These are phyloP conservation scores for Rosa chinensis DNA, from an alignment of 306 rosid genomes.

Conservation along the genomic window DNA sequence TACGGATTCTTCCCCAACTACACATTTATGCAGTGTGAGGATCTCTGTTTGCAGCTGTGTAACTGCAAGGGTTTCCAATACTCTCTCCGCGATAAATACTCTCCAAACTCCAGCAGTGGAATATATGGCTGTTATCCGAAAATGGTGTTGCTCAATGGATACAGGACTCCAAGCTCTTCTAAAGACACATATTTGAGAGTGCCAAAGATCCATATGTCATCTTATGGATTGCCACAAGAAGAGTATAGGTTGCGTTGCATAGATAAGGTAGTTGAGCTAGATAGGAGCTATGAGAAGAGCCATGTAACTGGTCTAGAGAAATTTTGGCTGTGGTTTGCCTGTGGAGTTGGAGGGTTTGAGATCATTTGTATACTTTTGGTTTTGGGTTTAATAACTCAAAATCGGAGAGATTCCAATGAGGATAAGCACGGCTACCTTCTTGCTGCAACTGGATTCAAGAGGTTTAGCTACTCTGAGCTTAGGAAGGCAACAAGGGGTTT, in stretches of 20 bases:
- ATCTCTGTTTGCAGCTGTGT: conserved; percentile 36
- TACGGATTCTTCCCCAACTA: conserved; percentile 3
- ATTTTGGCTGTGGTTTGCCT: conserved; percentile 36
- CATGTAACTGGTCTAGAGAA: conserved; percentile 6
- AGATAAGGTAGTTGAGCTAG: background rate
- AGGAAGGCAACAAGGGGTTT: conserved; percentile 46
- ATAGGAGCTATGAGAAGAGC: conserved; percentile 14
- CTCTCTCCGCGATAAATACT: background rate
- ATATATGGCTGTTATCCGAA: conserved; percentile 47
- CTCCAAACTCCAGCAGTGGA: background rate
- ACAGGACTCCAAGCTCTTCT: conserved; percentile 23
- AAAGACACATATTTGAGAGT: conserved; percentile 43
- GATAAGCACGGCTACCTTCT: conserved; percentile 20
- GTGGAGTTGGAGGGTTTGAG: conserved; percentile 47
- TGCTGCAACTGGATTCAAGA: conserved; percentile 38
- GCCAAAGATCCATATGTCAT: conserved; percentile 22
- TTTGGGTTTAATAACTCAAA: background rate
- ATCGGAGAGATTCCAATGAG: background rate
- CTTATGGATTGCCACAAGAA: background rate
- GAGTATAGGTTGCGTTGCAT: conserved; percentile 25
- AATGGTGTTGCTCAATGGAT: conserved; percentile 41
- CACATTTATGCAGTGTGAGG: conserved; percentile 35
- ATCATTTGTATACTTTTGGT: conserved; percentile 37
- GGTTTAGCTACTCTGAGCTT: conserved; percentile 41
- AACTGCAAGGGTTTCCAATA: conserved; percentile 52